Evolutionary conservation across 768 basidiomycete species (phyloP), one percentile per base, ranked within the genome.

Genomic region (Mycena vulgaris): DNA sequence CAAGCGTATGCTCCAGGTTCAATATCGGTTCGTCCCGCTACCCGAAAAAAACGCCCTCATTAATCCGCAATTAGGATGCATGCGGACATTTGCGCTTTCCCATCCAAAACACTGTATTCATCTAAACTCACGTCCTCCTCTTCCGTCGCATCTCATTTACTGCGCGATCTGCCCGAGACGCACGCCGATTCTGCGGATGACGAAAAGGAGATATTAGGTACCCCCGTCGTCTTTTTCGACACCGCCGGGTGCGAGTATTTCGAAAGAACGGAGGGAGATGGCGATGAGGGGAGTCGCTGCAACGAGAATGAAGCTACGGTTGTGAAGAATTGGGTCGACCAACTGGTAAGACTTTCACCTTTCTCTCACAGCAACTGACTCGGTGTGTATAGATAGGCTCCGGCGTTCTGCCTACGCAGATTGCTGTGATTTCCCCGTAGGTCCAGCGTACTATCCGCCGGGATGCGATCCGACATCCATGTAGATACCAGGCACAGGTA

Each of bases 291-390:
- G 0, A 97, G 95, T 71, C 88, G 92, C 70, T 93, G 90, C 74
- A 99, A 99, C 75, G 97, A 97, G 82, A 99, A 99, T 75, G 98
- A 99, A 76, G 96, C 92, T 0, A 90, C 87, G 14, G 88, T 98
- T 13, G 96, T 97, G 2, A 90, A 89, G 76, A 87, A 86, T 65
- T 97, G 95, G 92, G 90, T 95, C 0, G 88, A 92, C 48, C 91
- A 88, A 75, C 81, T 99, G 79, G 96, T 96, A 69, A 25, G 73
- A 52, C 35, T 51, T 16, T 11, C n/a, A 39, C 10, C 3, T 4
- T 47, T 31, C 27, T 28, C 33, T 0, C n/a, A 21, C 27, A 6
- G 25, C 28, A 6, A 27, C 25, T 10, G 39, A 35, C 19, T 65
- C 27, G 31, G 31, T 8, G 67, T 31, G 27, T 56, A 37, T 37